Evolutionary conservation across 2,329 filamentous ascomycete genomes (phyloP), one percentile per base, ranked within the genome.

Genomic region (Cryoendolithus antarcticus): DNA sequence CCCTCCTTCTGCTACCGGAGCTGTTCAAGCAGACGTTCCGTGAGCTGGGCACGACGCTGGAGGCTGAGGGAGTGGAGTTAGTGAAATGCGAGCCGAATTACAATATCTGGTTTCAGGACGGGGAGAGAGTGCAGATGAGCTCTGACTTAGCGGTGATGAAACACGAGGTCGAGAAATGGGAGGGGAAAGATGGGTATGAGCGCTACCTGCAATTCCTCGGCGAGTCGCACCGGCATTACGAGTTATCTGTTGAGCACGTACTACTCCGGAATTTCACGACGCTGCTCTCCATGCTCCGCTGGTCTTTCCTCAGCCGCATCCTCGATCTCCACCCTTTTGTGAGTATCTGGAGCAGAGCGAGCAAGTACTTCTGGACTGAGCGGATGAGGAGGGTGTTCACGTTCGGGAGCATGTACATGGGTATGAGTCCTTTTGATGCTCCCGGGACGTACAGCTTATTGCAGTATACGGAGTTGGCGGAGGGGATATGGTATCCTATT

Each of bases 331-430:
- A 84, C 62, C 80, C 79, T 0, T 77, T 85, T 45, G 76, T 84
- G 56, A 79, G 71, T 49, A 80, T 84, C 10, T 86, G 78, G 64
- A 65, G 65, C 5, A 62, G 82, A 21, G 75, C 79, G 3, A 65
- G 71, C 19, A 70, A 69, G 44, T 85, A 85, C 51, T 86, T 86
- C 57, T 71, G 66, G 65, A 79, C 77, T 0, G 80, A 85, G 53
- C 65, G 80, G 41, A 53, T 86, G 50, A 65, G 81, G 44, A 63
- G 80, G 19, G 80, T 81, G 0, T 86, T 86, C 47, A 85, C 81
- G 0, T 86, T 86, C 58, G 80, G 75, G 13, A 84, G 77, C 49
- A 86, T 86, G 81, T 86, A 86, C 53, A 81, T 86, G 76, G 82
- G 82, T 0, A 86, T 86, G 81, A 77, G 70, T 39, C 82, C 82